Evolutionary conservation across 768 basidiomycete species (phyloP), one percentile per base, ranked within the genome.

Genomic region (Filobasidium wieringae): DNA sequence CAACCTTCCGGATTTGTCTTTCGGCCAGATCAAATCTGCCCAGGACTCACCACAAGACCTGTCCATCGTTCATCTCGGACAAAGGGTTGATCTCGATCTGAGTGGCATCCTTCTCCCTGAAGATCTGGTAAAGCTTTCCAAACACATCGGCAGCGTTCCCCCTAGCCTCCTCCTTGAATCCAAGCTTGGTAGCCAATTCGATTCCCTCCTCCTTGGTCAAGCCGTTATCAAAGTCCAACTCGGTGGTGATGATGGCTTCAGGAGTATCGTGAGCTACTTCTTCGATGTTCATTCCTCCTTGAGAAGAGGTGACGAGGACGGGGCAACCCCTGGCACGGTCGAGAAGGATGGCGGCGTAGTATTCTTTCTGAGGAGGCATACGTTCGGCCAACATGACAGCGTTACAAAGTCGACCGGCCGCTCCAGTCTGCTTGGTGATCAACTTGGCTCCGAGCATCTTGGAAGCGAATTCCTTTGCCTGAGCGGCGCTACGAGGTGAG

Each of bases 211-310:
- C 74, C 64, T 84, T 80, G 61, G 81, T 81, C 29, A 99, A 78
- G 7, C 93, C 93, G 12, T 81, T 84, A 55, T 85, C 77, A 63
- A 87, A 88, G 73, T 86, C 78, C 66, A 99, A 88, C 47, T 89
- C 87, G 11, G 87, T 91, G 45, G 92, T 97, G 68, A 97, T 89
- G 75, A 99, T 97, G 37, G 95, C 87, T 34, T 78, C 77, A 33
- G 95, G 95, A 69, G 95, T 89, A 66, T 92, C 89, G 30, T 88
- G 88, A 27, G 95, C 95, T 47, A 99, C 95, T 68, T 99, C 95
- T 75, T 99, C 95, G 69, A 99, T 99, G 69, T 97, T 97, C 95
- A 99, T 99, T 57, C 95, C 95, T 56, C 95, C 95, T 71, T 96
- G 91, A 19, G 80, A 80, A 41, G 95, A 97, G 19, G 85, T 85